Conservation (phyloP, 495 filamentous ascomycete species). For the Hyaloscypha finlandica region DNA sequence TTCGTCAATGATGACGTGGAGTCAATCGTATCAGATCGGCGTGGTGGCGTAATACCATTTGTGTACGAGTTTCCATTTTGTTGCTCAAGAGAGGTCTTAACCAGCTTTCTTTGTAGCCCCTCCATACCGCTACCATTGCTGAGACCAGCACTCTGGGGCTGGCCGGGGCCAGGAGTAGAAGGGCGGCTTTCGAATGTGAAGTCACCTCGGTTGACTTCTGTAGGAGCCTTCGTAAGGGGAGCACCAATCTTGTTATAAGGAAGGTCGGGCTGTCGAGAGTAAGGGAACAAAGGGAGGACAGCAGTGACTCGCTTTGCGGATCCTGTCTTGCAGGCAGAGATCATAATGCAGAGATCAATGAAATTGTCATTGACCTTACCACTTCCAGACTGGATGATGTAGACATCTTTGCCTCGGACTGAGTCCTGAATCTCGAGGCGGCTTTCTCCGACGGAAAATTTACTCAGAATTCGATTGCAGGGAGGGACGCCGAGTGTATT, state of each 20-base stretch:
- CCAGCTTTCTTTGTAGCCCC: slow-evolving; percentile 64
- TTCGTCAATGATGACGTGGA: slow-evolving; percentile 50
- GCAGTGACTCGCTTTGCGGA: slow-evolving; percentile 89
- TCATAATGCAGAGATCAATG: slow-evolving; percentile 94
- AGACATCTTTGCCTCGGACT: slow-evolving; percentile 96
- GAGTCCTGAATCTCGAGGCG: slow-evolving; percentile 94
- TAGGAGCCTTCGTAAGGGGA: slow-evolving; percentile 71
- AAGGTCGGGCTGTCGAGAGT: slow-evolving; percentile 91
- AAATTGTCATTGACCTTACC: slow-evolving; percentile 95
- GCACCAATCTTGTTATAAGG: slow-evolving; percentile 95
- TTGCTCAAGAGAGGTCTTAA: slow-evolving; percentile 60
- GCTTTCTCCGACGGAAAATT: slow-evolving; percentile 93
- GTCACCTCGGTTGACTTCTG: slow-evolving; percentile 54
- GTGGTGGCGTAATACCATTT: slow-evolving; percentile 36
- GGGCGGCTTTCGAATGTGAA: slow-evolving; percentile 96
- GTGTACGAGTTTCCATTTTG: slow-evolving; percentile 32
- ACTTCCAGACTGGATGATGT: slow-evolving; percentile 89
- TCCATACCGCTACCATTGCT: slow-evolving; percentile 57
- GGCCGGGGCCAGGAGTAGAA: slow-evolving; percentile 73
- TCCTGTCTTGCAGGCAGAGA: slow-evolving; percentile 96
- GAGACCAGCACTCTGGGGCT: slow-evolving; percentile 62
- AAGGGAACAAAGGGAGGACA: slow-evolving; percentile 94
- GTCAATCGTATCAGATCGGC: slow-evolving; percentile 63
- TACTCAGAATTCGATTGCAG: slow-evolving; percentile 78
- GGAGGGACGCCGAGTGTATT: slow-evolving; percentile 81